A percentile compares a stretch with the other conserved stretches of the same genome.
Conservation (phyloP, 306 rosid genomes). For the Biancaea sappan region DNA sequence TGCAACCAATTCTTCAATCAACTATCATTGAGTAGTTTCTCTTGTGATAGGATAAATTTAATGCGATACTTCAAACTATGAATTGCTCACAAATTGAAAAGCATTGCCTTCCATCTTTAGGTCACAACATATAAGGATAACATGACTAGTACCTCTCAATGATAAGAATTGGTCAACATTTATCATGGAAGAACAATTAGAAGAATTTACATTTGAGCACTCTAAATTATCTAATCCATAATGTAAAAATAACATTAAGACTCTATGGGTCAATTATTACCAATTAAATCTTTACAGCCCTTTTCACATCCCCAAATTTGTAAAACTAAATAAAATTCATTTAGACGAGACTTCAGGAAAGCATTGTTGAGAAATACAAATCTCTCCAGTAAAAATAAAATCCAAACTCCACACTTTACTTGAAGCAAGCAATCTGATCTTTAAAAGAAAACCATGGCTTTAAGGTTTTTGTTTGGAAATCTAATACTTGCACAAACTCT, state of each 20-base stretch:
- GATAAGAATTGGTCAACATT: not conserved
- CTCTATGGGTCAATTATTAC: not conserved
- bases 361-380: not conserved
- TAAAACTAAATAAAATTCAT: not conserved
- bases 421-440: not conserved
- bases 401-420: not conserved
- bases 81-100: constrained; percentile 13
- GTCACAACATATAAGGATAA: not conserved
- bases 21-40: constrained; percentile 11
- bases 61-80: not conserved
- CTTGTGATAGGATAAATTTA: not conserved
- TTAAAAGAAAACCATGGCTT: not conserved
- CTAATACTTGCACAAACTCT: too few species aligned
- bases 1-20: not conserved
- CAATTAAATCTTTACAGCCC: not conserved
- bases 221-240: not conserved
- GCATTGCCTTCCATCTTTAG: not conserved
- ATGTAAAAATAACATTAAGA: not conserved
- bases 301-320: not conserved
- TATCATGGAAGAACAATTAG: not conserved
- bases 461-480: not conserved
- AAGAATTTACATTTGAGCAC: not conserved
- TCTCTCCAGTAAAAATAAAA: not conserved
- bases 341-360: not conserved
- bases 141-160: not conserved